These are phyloP conservation scores for Bryopsis sp. DNA, from an alignment of 139 green algal genomes.

Conservation along the genomic window DNA sequence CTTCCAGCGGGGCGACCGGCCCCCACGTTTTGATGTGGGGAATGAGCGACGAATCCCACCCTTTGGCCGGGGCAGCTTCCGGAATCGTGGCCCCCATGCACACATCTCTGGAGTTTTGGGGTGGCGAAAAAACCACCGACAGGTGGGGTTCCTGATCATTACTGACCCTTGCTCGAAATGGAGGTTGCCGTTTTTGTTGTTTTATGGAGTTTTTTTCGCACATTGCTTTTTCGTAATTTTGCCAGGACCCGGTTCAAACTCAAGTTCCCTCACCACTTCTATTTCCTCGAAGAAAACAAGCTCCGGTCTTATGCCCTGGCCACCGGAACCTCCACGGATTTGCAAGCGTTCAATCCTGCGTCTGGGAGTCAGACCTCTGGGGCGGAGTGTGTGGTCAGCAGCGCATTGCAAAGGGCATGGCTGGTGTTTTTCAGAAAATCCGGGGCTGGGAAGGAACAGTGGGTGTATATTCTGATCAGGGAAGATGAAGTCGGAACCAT, in stretches of 20 bases:
- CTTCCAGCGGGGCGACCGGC: background rate
- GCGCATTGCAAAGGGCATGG: background rate
- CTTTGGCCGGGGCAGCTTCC: background rate
- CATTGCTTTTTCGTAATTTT: background rate
- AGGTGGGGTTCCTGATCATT: background rate
- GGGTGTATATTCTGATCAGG: slow-evolving; percentile 10
- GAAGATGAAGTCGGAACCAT: slow-evolving; percentile 16
- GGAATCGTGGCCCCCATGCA: slow-evolving; percentile 3
- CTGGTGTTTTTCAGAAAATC: slow-evolving; percentile 1
- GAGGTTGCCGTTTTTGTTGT: too few species aligned
- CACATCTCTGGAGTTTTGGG: slow-evolving; percentile 13
- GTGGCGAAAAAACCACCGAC: background rate
- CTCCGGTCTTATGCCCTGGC: background rate
- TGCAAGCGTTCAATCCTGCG: background rate
- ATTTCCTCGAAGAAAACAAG: background rate
- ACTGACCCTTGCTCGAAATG: too few species aligned
- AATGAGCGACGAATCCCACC: slow-evolving; percentile 10
- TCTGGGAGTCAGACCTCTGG: background rate
- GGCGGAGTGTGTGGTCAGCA: slow-evolving; percentile 6
- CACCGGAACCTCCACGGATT: background rate
- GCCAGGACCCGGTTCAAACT: slow-evolving; percentile 10
- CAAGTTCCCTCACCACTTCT: slow-evolving; percentile 10
- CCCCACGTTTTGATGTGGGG: slow-evolving; percentile 10
- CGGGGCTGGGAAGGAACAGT: slow-evolving; percentile 2
- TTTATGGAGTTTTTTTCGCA: background rate